These are phyloP conservation scores for Fusarium sp. DNA, from an alignment of 2,329 filamentous ascomycete species.

Conservation along the genomic window DNA sequence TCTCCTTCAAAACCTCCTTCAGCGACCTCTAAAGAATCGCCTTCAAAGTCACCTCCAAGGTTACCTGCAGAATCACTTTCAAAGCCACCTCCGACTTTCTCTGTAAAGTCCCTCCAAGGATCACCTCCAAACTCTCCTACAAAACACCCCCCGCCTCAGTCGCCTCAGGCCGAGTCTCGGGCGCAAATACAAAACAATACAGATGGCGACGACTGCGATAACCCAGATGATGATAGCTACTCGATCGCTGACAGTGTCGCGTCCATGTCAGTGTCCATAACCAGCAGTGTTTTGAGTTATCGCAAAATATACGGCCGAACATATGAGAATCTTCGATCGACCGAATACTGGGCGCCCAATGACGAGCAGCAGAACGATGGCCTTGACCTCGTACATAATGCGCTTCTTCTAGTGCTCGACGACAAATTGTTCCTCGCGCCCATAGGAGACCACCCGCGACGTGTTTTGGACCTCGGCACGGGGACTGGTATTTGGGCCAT, in stretches of 20 bases:
- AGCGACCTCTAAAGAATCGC: not conserved
- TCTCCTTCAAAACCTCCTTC: not conserved
- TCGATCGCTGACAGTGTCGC: conserved; percentile 6
- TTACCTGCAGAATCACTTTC: not conserved
- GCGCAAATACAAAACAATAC: not conserved
- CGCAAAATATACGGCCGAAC: conserved; percentile 36
- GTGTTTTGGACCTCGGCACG: conserved; percentile 66
- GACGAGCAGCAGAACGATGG: conserved; percentile 48
- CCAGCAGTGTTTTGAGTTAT: conserved; percentile 39
- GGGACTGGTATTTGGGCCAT: conserved; percentile 71
- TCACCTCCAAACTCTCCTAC: not conserved
- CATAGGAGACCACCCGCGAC: conserved; percentile 35
- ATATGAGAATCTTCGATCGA: conserved; percentile 38
- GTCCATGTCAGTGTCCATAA: conserved; percentile 29
- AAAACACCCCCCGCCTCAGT: not conserved
- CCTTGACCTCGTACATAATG: conserved; percentile 48
- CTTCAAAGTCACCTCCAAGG: not conserved
- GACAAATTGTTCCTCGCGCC: conserved; percentile 47
- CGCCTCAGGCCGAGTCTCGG: not conserved
- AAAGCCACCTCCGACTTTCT: not conserved
- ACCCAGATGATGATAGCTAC: conserved; percentile 12
- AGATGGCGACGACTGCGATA: not conserved
- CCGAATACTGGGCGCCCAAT: conserved; percentile 48
- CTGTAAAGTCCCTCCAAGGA: not conserved
- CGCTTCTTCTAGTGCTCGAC: conserved; percentile 43